phyloP scores from a whole-genome alignment of 768 basidiomycete species.

The Pleurotus ostreatus region DNA sequence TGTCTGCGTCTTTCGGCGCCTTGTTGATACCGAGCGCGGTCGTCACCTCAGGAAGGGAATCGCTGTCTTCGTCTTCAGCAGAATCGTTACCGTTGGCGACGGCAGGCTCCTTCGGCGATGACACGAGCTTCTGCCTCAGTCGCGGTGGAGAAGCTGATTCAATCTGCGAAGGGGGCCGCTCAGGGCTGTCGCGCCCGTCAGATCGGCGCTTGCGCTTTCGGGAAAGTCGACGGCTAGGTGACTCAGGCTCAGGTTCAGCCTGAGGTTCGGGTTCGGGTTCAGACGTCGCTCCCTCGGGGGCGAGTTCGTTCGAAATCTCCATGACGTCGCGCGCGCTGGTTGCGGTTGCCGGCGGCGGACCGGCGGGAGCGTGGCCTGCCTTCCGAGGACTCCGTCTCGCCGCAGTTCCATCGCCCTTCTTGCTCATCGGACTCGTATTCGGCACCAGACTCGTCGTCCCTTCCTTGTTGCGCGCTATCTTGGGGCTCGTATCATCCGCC shows the following conservation, averaged over 20 bases:
- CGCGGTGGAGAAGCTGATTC: too few relatives aligned
- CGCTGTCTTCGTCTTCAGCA: background rate
- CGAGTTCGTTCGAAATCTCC: slow-evolving; percentile 7
- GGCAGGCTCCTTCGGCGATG: too few relatives aligned
- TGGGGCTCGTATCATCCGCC: background rate
- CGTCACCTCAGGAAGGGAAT: slow-evolving; percentile 2
- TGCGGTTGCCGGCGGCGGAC: background rate
- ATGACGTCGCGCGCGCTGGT: slow-evolving; percentile 6
- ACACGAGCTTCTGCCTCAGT: too few relatives aligned
- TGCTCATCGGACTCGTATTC: background rate
- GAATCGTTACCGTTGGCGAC: background rate
- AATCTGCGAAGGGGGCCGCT: background rate
- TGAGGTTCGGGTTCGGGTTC: too few relatives aligned
- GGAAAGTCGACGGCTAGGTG: background rate
- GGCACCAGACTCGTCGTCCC: background rate
- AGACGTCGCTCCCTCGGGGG: slow-evolving; percentile 3
- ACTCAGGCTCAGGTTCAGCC: background rate
- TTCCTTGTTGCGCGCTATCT: background rate
- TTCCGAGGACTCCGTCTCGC: background rate
- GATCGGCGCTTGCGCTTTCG: slow-evolving; percentile 1
- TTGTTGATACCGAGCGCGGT: background rate
- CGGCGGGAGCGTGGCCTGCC: background rate
- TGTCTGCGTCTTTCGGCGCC: background rate
- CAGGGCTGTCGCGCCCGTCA: background rate
- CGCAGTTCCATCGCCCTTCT: slow-evolving; percentile 10